Base-by-base conservation (phyloP, 306 rosid genomes). In the Vicia villosa region DNA sequence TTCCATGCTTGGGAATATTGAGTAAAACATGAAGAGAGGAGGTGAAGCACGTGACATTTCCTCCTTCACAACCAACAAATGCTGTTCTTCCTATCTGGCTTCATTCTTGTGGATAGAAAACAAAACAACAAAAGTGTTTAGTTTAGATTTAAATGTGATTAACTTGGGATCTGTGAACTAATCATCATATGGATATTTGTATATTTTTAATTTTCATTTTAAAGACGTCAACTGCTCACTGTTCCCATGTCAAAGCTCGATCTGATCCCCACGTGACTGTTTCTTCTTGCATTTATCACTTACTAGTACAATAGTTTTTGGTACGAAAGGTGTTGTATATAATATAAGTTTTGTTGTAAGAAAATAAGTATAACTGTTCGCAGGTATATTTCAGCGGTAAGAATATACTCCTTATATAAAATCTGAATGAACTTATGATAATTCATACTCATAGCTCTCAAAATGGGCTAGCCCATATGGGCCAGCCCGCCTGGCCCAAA, bases 161-260 rank as follows among this genome's bases (percentile, higher is more conserved):
- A 7, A 64, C 59, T 80, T 13, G 91, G 89, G 85, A 88, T 82
- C 76, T 73, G 89, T 79, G 89, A 83, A 17, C 85, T 83, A 82
- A 87, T 85, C 91, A 90, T 87, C 72, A 82, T 49, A 5, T 38
- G 40, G 42, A 2, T 61, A 28, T 47, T 82, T 77, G 71, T 70
- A 16, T 6, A 14, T 41, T 43, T 54, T 37, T 78, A 50, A 73
- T 69, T 77, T 77, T 54, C 64, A 65, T 51, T 34, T 17, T 73
- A 59, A 50, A 10, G 24, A 6, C 57, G 81, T 83, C 84, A 81
- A 81, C 79, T 14, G 3, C 30, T n/a, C 28, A 17, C 80, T 81
- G 73, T 66, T 81, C 4, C 20, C n/a, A 4, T 5, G 84, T 87
- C 93, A 83, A 77, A 79, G n/a, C 74, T 47, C 16, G 55, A 6